Base-by-base conservation (phyloP, 208 protist genomes). In the Leishmania martiniquensis region DNA sequence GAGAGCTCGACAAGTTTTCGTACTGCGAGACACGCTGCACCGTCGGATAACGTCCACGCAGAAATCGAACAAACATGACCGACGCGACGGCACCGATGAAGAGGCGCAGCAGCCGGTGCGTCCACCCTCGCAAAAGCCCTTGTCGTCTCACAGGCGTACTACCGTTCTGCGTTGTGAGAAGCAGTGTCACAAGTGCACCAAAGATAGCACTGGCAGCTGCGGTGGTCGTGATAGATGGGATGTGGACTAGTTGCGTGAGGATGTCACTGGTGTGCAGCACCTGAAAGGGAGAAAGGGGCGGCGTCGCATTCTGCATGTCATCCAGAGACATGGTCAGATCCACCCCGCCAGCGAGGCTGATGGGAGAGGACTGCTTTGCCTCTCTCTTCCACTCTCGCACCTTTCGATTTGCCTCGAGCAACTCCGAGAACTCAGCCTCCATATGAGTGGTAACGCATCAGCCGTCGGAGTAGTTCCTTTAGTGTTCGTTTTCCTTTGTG, bases 261-360 rank as follows among this genome's bases (percentile, higher is more conserved):
- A 89, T 68, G 55, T 91, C 84, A 32, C 69, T 45, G 5, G 55
- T 77, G 63, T 54, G 71, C 4, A 95, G 77, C 7, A 88, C 66
- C 29, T 69, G 68, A 47, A 90, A 91, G 1, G 84, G 82, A 2
- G 81, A 51, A 29, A 72, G 15, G 4, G 67, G 13, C 9, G 45
- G 45, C 13, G 17, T 75, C 4, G 73, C 83, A 4, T 17, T 78
- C 22, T 79, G 62, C 42, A 75, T 74, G 6, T 81, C 76, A 17
- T 76, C 83, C 2, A 89, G 85, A 25, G 77, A 72, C 15, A 88
- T 71, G 15, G 84, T 91, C 37, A 91, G 71, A 69, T 91, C 87
- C 10, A 91, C 49, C 15, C 76, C 82, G 20, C 69, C 63, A 25
- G 79, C 75, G 57, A 83, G 79, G 39, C 60, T 29, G 20, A 86